Evolutionary conservation across 345 rosid species (phyloP), one percentile per base, ranked within the genome.

Genomic region (Citrus unshiu): DNA sequence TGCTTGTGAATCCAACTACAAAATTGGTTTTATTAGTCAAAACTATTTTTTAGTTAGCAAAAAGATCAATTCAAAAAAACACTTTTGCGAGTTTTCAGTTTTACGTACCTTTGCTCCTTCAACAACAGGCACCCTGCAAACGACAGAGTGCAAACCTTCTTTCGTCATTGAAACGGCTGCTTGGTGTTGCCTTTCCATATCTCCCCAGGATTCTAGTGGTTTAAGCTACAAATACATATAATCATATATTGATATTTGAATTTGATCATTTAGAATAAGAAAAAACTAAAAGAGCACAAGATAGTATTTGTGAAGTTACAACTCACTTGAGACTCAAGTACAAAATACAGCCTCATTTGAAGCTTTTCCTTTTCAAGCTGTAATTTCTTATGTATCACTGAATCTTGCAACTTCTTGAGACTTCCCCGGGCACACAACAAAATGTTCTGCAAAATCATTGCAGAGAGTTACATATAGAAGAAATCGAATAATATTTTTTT

Each of bases 131-230:
- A 93, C 83, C 89, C 86, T 92, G 74, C 94, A 83, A 40, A 90
- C 86, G 61, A 81, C 86, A 77, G 88, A 88, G 69, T 91, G 87
- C 77, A 92, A 30, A 78, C 88, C 75, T 64, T 95, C 91, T 63
- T 73, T 83, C 27, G 89, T 91, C 85, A 77, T 83, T 27, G 88
- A 89, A 71, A 92, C 72, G 37, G 93, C 86, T 58, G 86, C 80
- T 9, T 43, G 19, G 73, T 93, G 88, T 78, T 88, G 87, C 71
- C 81, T 87, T 77, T 92, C 97, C 85, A 95, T 83, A 19, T 84
- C 89, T 79, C 88, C 91, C 98, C 97, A 95, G 35, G 81, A 81
- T 87, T 93, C 92, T 73, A 93, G 84, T 25, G 78, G 76, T 68
- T 90, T 90, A 25, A 90, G 82, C 97, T 91, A 79, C 78, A 73